Conservation (phyloP, 73 alveolate species). For the Stentor roeselii region DNA sequence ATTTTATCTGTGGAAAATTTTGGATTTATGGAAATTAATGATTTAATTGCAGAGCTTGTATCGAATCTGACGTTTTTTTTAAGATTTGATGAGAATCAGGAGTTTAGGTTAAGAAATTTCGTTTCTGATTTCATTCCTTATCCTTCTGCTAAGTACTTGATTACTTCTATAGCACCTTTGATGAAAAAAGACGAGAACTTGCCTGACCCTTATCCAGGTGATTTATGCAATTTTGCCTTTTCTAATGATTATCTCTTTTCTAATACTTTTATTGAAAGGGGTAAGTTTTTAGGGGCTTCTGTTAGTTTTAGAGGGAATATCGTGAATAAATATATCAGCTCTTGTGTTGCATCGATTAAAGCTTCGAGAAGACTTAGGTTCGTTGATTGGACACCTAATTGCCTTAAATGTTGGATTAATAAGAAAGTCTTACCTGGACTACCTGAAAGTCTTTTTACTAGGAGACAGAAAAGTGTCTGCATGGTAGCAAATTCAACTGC, state of each 20-base stretch:
- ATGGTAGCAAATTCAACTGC: conserved; percentile 68
- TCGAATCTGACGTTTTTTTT: conserved; percentile 91
- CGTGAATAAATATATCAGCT: conserved; percentile 64
- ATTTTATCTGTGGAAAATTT: conserved; percentile 86
- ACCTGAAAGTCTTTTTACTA: conserved; percentile 13
- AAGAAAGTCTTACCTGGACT: too few relatives aligned
- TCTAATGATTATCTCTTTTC: conserved; percentile 98
- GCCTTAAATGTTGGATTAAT: conserved; percentile 87
- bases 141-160: conserved; percentile 95
- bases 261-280: conserved; percentile 97
- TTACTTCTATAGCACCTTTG: conserved; percentile 95
- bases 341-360: conserved; percentile 71
- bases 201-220: conserved; percentile 94
- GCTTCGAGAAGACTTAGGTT: conserved; percentile 94
- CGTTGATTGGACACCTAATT: conserved; percentile 99
- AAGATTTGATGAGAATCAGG: conserved; percentile 94
- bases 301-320: conserved; percentile 91
- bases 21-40: conserved; percentile 82
- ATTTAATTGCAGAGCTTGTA: conserved; percentile 87
- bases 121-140: conserved; percentile 96
- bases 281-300: conserved; percentile 94
- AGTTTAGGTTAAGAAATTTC: conserved; percentile 93
- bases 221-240: conserved; percentile 96
- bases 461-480: conserved; percentile 84
- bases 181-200: conserved; percentile 95